Conservation (phyloP, 345 rosid species). For the Cardamine resedifolia region DNA sequence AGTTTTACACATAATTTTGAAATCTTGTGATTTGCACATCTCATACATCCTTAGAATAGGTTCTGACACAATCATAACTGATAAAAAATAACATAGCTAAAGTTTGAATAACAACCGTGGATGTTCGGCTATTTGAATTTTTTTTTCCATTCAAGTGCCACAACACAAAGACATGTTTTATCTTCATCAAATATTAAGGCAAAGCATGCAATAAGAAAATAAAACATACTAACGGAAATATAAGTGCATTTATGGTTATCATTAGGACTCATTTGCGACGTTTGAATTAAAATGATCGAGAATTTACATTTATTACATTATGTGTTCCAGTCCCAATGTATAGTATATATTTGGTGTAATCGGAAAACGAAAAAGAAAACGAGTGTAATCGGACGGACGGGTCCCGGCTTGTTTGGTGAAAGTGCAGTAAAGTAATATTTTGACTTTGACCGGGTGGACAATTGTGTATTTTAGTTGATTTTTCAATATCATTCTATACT, state of each 20-base stretch:
- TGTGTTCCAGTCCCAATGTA: not conserved
- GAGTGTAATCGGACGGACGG: not conserved
- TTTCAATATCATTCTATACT: not conserved
- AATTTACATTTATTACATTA: not conserved
- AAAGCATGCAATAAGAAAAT: not conserved
- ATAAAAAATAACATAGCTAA: not conserved
- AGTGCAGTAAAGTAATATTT: not conserved
- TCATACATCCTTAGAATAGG: not conserved
- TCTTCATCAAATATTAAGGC: not conserved
- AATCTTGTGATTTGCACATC: not conserved
- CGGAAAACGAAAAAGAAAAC: not conserved
- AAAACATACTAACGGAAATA: not conserved
- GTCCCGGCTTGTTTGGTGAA: not conserved
- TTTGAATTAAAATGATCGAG: not conserved
- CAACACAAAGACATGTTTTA: not conserved
- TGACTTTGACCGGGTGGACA: not conserved
- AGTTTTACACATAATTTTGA: not conserved
- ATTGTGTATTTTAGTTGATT: not conserved
- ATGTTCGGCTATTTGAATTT: not conserved
- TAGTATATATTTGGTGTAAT: too few species aligned
- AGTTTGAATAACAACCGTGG: not conserved
- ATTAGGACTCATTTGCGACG: not conserved
- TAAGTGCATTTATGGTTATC: not conserved
- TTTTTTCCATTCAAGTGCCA: not conserved
- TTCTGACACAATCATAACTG: not conserved